Base-by-base conservation (phyloP, 2,329 filamentous ascomycete genomes). In the Verticillium tricorpus region DNA sequence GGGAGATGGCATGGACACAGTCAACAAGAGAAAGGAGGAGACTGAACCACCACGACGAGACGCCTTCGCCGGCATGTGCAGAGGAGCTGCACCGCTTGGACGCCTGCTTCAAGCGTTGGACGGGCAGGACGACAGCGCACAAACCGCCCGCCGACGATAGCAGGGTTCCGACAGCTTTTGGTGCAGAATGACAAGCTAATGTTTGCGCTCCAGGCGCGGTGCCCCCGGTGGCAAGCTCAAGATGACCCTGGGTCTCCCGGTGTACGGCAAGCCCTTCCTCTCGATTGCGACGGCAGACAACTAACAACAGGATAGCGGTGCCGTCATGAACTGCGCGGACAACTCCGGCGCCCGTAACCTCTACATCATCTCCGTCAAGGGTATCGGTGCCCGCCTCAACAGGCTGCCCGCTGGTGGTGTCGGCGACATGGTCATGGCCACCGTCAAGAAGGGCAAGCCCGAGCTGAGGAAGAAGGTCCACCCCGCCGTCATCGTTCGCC, bases 361-460 rank as follows among this genome's bases (percentile, higher is more conserved):
- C 71, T 99, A 98, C 92, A 97, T 98, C 88, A 98, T 99, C 85
- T 91, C 94, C 81, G 94, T 99, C 84, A 97, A 96, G 88, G 94
- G 94, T 83, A 93, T 95, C 78, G 94, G 94, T 86, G 94, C 94
- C 72, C 93, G 94, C 73, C 90, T 98, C 74, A 98, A 98, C 89
- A 89, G 94, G 80, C 88, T 99, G 77, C 94, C 94, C 73, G 94
- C 95, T 76, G 95, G 91, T 73, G 95, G 95, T 88, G 94, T 97
- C 74, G 95, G 95, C 76, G 95, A 98, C 87, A 98, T 98, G 95
- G 95, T 98, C 79, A 98, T 99, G 93, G 94, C 94, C 71, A 98
- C 95, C 71, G 95, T 98, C 85, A 98, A 99, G 92, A 98, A 99
- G 92, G 95, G 96, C 85, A 99, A 99, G 92, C 96, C 96, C 69